Evolutionary conservation across 305 asterid genomes (phyloP).

Genomic region (Fraxinus dipetala): DNA sequence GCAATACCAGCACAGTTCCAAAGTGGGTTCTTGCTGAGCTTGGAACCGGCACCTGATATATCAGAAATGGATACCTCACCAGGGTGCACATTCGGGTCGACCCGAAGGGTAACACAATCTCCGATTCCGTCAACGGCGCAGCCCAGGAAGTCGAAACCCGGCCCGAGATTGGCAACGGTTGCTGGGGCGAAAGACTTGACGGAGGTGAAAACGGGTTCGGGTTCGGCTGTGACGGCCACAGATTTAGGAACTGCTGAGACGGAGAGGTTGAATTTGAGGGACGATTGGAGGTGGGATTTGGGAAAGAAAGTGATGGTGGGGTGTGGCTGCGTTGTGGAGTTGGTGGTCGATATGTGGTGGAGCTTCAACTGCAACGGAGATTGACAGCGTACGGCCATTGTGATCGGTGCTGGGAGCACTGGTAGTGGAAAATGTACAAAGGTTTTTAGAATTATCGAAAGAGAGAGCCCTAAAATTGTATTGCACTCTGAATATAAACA

Average conservation of each 20-base stretch:
- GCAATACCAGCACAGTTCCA: slow-evolving; percentile 90
- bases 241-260: slow-evolving; percentile 25
- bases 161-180: slow-evolving; percentile 81
- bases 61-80: slow-evolving; percentile 60
- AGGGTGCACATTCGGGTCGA: slow-evolving; percentile 60
- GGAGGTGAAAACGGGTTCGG: slow-evolving; percentile 61
- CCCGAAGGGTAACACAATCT: slow-evolving; percentile 50
- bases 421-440: background rate
- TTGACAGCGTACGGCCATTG: slow-evolving; percentile 30
- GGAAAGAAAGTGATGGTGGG: background rate
- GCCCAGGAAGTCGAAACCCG: slow-evolving; percentile 84
- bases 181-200: slow-evolving; percentile 83
- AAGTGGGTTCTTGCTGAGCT: slow-evolving; percentile 65
- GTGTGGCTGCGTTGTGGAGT: background rate
- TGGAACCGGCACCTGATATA: slow-evolving; percentile 63
- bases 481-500: background rate
- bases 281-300: slow-evolving; percentile 5
- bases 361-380: slow-evolving; percentile 24
- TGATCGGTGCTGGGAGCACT: background rate
- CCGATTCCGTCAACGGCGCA: slow-evolving; percentile 91
- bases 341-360: slow-evolving; percentile 11
- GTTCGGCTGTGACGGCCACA: slow-evolving; percentile 37
- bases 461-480: background rate
- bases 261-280: slow-evolving; percentile 26
- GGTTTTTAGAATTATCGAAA: background rate